phyloP scores from a whole-genome alignment of 2,329 filamentous ascomycete species.

The Exserohilum turcica region DNA sequence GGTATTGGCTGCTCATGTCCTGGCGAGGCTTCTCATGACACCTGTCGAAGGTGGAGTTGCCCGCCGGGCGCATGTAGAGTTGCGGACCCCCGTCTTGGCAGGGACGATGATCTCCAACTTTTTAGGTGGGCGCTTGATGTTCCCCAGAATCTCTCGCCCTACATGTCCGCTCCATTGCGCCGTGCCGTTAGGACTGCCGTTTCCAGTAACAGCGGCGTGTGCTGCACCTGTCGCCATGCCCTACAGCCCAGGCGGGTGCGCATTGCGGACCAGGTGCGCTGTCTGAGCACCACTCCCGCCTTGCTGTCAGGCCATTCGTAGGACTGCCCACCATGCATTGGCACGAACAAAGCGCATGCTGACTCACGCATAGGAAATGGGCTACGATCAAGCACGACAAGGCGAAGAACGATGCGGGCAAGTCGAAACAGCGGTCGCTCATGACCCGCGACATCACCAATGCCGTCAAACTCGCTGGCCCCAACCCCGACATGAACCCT shows the following conservation, averaged over 20 bases:
- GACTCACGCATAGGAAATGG: conserved; percentile 70
- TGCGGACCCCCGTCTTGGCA: conserved; percentile 40
- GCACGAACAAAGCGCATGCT: neutral
- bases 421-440: conserved; percentile 70
- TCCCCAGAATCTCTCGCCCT: neutral
- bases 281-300: conserved; percentile 35
- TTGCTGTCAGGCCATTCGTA: conserved; percentile 44
- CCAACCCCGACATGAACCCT: conserved; percentile 74
- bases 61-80: conserved; percentile 17
- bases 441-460: conserved; percentile 75
- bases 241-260: conserved; percentile 14
- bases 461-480: conserved; percentile 76
- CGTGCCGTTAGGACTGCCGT: conserved; percentile 21
- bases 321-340: neutral
- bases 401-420: conserved; percentile 79
- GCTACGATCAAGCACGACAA: conserved; percentile 97
- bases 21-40: conserved; percentile 20
- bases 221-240: conserved; percentile 29
- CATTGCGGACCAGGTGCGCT: conserved; percentile 28
- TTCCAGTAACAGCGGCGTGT: conserved; percentile 10
- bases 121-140: conserved; percentile 10
- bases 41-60: conserved; percentile 27
- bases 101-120: conserved; percentile 22
- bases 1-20: conserved; percentile 26
- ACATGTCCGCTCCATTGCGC: conserved; percentile 35